Evolutionary conservation across 2,329 filamentous ascomycete genomes (phyloP), one percentile per base, ranked within the genome.

Genomic region (Allantophomopsis cytisporea): DNA sequence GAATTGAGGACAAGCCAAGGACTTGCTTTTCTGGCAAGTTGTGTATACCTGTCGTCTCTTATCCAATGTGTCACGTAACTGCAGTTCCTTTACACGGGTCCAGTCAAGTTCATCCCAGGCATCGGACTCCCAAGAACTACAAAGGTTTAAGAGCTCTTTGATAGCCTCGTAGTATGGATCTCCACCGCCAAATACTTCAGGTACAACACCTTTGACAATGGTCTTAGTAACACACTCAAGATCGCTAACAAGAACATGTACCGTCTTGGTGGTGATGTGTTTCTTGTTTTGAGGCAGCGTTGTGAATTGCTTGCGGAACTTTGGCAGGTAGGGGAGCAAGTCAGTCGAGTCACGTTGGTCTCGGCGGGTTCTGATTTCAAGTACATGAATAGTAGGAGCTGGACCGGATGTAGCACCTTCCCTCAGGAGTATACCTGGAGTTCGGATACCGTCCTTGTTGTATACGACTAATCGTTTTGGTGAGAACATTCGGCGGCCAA

Each of bases 81-180:
- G 71, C 51, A 98, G 64, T 53, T 87, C 88, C 57, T 84, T 89
- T 55, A 96, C 77, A 52, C 80, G 81, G 36, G 69, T 66, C 62
- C 91, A 82, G 50, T 93, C 84, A 41, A 85, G 68, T 60, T 98
- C 91, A 41, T 88, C 75, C 83, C 87, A 96, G 18, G 74, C 66
- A 34, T 77, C 65, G 31, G 75, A 73, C 5, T 69, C 69, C 88
- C 89, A 96, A 1, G 76, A 76, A 35, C 69, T 68, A 55, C 80
- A 87, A 13, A 89, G 63, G 17, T 74, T 69, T 13, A 73, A 60
- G 28, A 96, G 68, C 41, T 80, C 74, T 33, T 79, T 75, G 46
- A 83, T 78, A 1, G 81, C 84, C 42, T 59, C 60, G 5, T 58
- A 49, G 39, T 63, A 61, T 2, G 47, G 58, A 0, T 76, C 71